Percentiles rank a stretch among this genome's conserved stretches.
These are phyloP conservation scores for Schizonepeta tenuifolia DNA, from an alignment of 257 asterid species.

Conservation along the genomic window DNA sequence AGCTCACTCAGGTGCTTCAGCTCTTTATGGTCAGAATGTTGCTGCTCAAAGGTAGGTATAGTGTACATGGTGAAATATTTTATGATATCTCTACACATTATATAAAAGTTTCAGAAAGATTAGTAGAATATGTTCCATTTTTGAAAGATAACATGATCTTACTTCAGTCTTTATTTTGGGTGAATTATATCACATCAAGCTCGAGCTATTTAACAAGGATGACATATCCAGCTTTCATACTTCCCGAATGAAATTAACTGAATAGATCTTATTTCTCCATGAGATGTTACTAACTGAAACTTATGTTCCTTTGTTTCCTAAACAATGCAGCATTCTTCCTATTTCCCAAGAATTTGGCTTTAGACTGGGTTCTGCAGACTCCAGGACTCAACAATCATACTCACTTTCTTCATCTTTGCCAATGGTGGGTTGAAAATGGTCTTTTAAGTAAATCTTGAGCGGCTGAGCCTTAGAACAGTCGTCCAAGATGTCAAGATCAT, in stretches of 20 bases:
- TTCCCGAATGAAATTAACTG: constrained; percentile 31
- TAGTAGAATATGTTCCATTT: neutral
- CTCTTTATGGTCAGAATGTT: constrained; percentile 28
- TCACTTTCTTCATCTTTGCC: constrained; percentile 42
- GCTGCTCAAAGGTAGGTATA: constrained; percentile 44
- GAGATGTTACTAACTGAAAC: constrained; percentile 37
- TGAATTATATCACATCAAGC: constrained; percentile 40
- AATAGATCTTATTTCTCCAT: constrained; percentile 32
- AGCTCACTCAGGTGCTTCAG: constrained; percentile 40
- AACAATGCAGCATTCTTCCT: constrained; percentile 41
- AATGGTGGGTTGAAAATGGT: constrained; percentile 42
- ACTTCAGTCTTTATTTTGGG: constrained; percentile 13
- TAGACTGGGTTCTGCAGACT: constrained; percentile 44
- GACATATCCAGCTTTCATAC: constrained; percentile 39
- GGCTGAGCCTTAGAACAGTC: constrained; percentile 9
- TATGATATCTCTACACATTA: neutral
- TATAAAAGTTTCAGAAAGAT: constrained; percentile 4
- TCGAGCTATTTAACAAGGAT: constrained; percentile 38
- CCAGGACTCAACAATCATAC: constrained; percentile 45
- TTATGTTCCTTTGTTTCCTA: constrained; percentile 31
- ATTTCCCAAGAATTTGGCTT: constrained; percentile 43
- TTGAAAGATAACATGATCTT: neutral
- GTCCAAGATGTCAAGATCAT: constrained; percentile 1
- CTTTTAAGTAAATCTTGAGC: constrained; percentile 20
- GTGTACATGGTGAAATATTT: constrained; percentile 15